These are phyloP conservation scores for Paramecium sexaurelia DNA, from an alignment of 73 alveolate species.

Conservation along the genomic window DNA sequence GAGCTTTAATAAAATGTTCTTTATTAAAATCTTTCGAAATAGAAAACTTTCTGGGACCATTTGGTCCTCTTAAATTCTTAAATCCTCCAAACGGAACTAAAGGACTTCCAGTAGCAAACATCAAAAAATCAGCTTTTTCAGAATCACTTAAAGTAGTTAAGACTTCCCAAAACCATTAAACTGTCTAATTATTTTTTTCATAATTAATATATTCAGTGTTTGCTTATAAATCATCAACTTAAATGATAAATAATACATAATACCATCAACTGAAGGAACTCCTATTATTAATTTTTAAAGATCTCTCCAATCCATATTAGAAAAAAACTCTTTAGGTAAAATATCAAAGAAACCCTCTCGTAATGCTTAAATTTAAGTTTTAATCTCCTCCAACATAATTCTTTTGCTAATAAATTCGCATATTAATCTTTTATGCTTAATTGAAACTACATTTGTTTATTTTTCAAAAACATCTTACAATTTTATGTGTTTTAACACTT, in stretches of 20 bases:
- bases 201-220: constrained; percentile 34
- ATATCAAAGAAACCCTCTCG: constrained; percentile 54
- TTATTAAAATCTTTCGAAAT: neutral
- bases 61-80: constrained; percentile 45
- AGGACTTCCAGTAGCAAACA: constrained; percentile 57
- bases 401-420: constrained; percentile 25
- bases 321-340: constrained; percentile 25
- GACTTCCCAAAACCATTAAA: constrained; percentile 53
- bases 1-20: constrained; percentile 49
- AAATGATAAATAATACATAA: neutral
- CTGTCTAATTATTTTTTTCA: constrained; percentile 19
- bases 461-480: neutral
- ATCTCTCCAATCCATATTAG: constrained; percentile 47
- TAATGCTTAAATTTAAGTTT: neutral
- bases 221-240: constrained; percentile 21
- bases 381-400: constrained; percentile 1
- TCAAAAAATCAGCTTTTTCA: constrained; percentile 51
- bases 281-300: constrained; percentile 38
- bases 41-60: constrained; percentile 39
- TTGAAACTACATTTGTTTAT: neutral
- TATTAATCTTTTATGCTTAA: neutral
- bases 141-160: constrained; percentile 30
- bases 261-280: constrained; percentile 55
- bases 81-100: constrained; percentile 59
- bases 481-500: neutral